Evolutionary conservation across 257 asterid genomes (phyloP).

Genomic region (Lavandula angustifolia): DNA sequence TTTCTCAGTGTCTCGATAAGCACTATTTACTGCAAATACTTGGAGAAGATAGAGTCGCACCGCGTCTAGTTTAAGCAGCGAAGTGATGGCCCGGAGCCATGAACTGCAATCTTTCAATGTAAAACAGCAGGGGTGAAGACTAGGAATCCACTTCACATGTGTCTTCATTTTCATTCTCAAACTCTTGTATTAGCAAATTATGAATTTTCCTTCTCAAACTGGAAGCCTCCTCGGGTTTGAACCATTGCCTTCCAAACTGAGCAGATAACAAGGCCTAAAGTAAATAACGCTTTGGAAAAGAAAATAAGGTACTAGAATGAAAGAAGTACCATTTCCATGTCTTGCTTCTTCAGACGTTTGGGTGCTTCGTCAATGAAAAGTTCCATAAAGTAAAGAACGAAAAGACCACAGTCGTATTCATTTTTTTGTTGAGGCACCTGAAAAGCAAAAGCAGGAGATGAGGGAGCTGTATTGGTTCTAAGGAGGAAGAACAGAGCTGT

Average conservation of each 20-base stretch:
- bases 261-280: conserved; percentile 14
- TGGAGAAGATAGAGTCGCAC: no score
- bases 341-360: conserved; percentile 57
- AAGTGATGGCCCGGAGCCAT: no score
- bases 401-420: conserved; percentile 86
- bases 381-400: conserved; percentile 85
- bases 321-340: conserved; percentile 58
- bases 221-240: conserved; percentile 79
- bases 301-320: neutral
- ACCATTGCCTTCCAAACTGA: conserved; percentile 92
- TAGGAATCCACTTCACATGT: conserved; percentile 28
- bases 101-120: no score
- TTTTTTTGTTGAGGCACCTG: conserved; percentile 92
- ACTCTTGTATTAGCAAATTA: conserved; percentile 49
- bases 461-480: conserved; percentile 9
- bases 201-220: conserved; percentile 55
- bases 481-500: conserved; percentile 28
- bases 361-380: conserved; percentile 74
- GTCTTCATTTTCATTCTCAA: conserved; percentile 42
- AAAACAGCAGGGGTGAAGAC: no score
- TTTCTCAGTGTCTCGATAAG: no score
- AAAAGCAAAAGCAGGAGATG: conserved; percentile 16
- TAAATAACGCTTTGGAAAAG: neutral
- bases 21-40: no score
- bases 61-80: no score